phyloP scores from a whole-genome alignment of 2,329 filamentous ascomycete species.

The Fusarium sp. region DNA sequence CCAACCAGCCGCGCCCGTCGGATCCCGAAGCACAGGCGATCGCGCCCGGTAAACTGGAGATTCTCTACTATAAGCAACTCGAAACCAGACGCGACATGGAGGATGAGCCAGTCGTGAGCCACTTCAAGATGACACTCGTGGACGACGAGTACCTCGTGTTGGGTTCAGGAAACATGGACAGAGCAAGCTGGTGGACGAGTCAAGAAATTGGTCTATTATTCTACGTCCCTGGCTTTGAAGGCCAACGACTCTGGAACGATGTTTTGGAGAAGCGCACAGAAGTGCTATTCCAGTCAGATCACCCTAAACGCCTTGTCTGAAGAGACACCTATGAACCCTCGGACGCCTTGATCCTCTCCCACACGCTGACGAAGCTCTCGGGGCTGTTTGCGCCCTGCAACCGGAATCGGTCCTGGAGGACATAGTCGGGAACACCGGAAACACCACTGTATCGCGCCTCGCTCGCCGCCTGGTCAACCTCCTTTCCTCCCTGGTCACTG shows the following conservation, averaged over 20 bases:
- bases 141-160: slow-evolving; percentile 76
- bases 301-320: slow-evolving; percentile 9
- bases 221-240: slow-evolving; percentile 55
- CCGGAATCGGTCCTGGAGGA: slow-evolving; percentile 74
- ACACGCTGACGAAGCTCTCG: slow-evolving; percentile 72
- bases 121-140: slow-evolving; percentile 82
- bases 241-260: slow-evolving; percentile 53
- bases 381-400: slow-evolving; percentile 78
- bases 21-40: slow-evolving; percentile 58
- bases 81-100: slow-evolving; percentile 43
- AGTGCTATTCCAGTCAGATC: slow-evolving; percentile 47
- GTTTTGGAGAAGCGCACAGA: slow-evolving; percentile 53
- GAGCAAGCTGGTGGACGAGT: slow-evolving; percentile 88
- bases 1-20: slow-evolving; percentile 26
- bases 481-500: slow-evolving; percentile 61
- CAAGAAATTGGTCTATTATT: slow-evolving; percentile 81
- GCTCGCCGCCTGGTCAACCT: slow-evolving; percentile 48
- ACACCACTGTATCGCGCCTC: slow-evolving; percentile 54
- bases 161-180: slow-evolving; percentile 86
- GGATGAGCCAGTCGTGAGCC: slow-evolving; percentile 77
- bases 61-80: slow-evolving; percentile 69
- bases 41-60: slow-evolving; percentile 62
- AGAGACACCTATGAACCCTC: slow-evolving; percentile 26
- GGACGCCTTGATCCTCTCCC: slow-evolving; percentile 65
- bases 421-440: slow-evolving; percentile 78